Conservation (phyloP, 768 basidiomycete species). For the Macrolepiota albuminosa region DNA sequence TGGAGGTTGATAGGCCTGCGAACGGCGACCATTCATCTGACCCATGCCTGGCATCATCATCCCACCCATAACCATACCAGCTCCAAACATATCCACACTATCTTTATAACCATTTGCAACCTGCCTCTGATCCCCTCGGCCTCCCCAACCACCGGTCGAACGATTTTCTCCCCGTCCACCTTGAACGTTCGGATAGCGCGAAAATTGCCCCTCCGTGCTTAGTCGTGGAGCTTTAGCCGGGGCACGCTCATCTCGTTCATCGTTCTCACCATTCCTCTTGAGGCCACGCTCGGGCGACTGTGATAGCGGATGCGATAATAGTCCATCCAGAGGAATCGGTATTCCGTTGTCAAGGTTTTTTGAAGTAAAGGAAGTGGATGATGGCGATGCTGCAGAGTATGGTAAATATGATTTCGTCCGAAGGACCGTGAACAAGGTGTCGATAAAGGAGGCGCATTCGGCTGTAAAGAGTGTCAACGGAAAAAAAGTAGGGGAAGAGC, state of each 20-base stretch:
- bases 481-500: neutral
- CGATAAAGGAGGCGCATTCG: conserved; percentile 76
- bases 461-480: conserved; percentile 16
- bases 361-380: conserved; percentile 36
- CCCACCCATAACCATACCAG: conserved; percentile 23
- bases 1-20: conserved; percentile 63
- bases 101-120: conserved; percentile 30
- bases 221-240: conserved; percentile 73
- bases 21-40: conserved; percentile 42
- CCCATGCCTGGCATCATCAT: conserved; percentile 27
- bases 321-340: conserved; percentile 71
- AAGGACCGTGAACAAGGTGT: conserved; percentile 80
- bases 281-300: conserved; percentile 48
- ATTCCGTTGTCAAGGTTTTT: conserved; percentile 60
- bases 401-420: conserved; percentile 84
- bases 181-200: conserved; percentile 49
- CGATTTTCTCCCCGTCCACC: conserved; percentile 23
- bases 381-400: conserved; percentile 42
- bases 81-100: conserved; percentile 26
- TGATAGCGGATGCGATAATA: conserved; percentile 41
- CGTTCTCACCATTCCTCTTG: conserved; percentile 62
- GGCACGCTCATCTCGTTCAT: conserved; percentile 53
- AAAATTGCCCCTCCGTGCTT: conserved; percentile 59
- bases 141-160: conserved; percentile 40
- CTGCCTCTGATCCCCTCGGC: conserved; percentile 26